A percentile compares a stretch with the other conserved stretches of the same genome.
These are phyloP conservation scores for Achaetomium macrosporum DNA, from an alignment of 2,329 filamentous ascomycete species.

Conservation along the genomic window DNA sequence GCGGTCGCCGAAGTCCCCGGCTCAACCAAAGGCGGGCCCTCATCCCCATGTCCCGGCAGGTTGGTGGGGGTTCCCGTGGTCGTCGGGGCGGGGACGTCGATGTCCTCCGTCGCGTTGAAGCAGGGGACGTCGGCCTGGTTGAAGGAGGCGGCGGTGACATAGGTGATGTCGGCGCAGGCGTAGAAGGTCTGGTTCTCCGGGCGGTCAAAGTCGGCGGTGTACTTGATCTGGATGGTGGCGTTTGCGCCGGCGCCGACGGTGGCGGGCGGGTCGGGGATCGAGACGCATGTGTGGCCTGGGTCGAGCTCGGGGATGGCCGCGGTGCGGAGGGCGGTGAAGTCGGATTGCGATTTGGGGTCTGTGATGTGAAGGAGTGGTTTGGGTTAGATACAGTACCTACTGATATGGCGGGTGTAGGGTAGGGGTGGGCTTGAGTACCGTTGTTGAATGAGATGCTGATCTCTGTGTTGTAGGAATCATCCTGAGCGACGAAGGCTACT, in stretches of 20 bases:
- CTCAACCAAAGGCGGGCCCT: slow-evolving; percentile 10
- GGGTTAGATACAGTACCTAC: neutral
- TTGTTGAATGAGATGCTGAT: slow-evolving; percentile 48
- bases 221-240: slow-evolving; percentile 45
- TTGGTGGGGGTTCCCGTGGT: slow-evolving; percentile 16
- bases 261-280: slow-evolving; percentile 27
- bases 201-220: slow-evolving; percentile 39
- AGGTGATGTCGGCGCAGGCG: slow-evolving; percentile 44
- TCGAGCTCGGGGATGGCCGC: slow-evolving; percentile 34
- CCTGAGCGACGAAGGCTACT: slow-evolving; percentile 50
- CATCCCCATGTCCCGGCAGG: slow-evolving; percentile 18
- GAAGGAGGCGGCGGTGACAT: slow-evolving; percentile 34
- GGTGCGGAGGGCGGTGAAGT: slow-evolving; percentile 36
- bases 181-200: slow-evolving; percentile 42
- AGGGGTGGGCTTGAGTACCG: slow-evolving; percentile 30
- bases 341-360: slow-evolving; percentile 37
- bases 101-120: slow-evolving; percentile 39
- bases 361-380: neutral
- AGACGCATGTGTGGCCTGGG: slow-evolving; percentile 16
- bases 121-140: slow-evolving; percentile 31
- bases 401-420: neutral
- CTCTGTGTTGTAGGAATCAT: slow-evolving; percentile 50
- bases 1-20: neutral
- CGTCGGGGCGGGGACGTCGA: slow-evolving; percentile 21
- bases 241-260: slow-evolving; percentile 36